Evolutionary conservation across 345 rosid genomes (phyloP), one percentile per base, ranked within the genome.

Genomic region (Camelina hispida): DNA sequence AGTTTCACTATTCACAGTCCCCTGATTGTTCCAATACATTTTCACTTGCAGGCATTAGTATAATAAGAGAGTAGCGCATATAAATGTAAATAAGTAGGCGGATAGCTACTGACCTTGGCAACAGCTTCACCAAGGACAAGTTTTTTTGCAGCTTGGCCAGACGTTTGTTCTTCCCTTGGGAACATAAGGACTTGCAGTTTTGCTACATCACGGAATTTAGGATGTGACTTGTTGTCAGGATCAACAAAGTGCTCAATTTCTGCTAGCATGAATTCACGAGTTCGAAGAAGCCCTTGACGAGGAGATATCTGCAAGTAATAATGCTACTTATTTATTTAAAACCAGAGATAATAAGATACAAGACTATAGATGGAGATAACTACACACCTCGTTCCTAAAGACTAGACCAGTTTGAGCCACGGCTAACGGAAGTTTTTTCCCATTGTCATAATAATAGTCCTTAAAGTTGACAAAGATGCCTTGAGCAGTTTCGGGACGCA

Each of bases 401-500:
- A 97, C 98, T 87, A 89, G 97, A 18, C 98, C 98, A 84, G 91
- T 89, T 82, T 93, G 98, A 66, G 98, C 98, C 0, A 97, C 98
- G 37, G 97, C 98, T 84, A 94, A 94, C 9, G 98, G 97, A 55
- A 94, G 95, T 80, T 90, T 94, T 60, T 83, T 86, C 37, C 97
- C 97, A 44, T 94, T 94, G 81, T 91, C 89, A 82, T 94, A 87
- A 71, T 94, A 94, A 79, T 91, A 64, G 47, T 94, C 93, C 73
- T 87, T 90, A 78, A 94, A 94, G 71, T 94, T 90, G 52, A 94
- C 98, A 72, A 94, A 94, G 44, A 94, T 94, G 62, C 98, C 98
- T 84, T 94, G 98, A 0, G 98, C 98, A 25, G 98, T 94, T 83
- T 94, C 98, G 73, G 98, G 97, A 34, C 97, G 96, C 98, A 94